Evolutionary conservation across 129 eudicot genomes (phyloP), one percentile per base, ranked within the genome.

Genomic region (Pulicaria dysenterica): DNA sequence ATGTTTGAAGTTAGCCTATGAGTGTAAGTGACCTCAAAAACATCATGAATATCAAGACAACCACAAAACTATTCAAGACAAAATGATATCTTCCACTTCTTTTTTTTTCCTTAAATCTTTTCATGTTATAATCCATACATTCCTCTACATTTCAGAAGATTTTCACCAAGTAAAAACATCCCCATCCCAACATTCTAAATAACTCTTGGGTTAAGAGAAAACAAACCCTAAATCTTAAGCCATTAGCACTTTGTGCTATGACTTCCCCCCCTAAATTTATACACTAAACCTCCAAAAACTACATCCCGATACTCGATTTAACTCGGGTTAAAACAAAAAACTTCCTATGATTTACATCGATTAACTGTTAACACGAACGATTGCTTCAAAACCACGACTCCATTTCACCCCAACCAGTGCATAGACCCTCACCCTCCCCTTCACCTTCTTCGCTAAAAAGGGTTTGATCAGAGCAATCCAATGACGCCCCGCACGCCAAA

Each of bases 391-490:
- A 84, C 98, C 96, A 83, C 0, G 97, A 79, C 3, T 81, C 89
- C 69, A 86, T 75, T 78, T 88, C 89, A 46, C 89, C 89, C 83
- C 95, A 89, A 37, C 98, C 98, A 0, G 98, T 94, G 87, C 98
- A 94, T 14, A 83, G 66, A 46, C 88, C 95, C 31, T 87, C 91
- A 3, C 82, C 82, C 44, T 77, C 81, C 41, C 81, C 81, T 36
- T 70, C 72, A 17, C 77, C 82, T 70, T 77, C 77, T 8, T 83
- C 90, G 69, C 97, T 90, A 56, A 94, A 94, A 4, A 94, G 93
- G 53, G 98, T 94, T 78, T 94, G 97, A 73, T 94, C 98, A 9
- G 95, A 90, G 77, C 98, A 94, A 59, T 94, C 98, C 19, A 94
- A 88, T 2, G 97, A 86, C 3, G 98, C 98, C 61, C 98, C 98